Percentiles rank a stretch among this genome's conserved stretches.
Evolutionary conservation across 208 protist genomes (phyloP).

Genomic region (Trypanosoma lewisi): DNA sequence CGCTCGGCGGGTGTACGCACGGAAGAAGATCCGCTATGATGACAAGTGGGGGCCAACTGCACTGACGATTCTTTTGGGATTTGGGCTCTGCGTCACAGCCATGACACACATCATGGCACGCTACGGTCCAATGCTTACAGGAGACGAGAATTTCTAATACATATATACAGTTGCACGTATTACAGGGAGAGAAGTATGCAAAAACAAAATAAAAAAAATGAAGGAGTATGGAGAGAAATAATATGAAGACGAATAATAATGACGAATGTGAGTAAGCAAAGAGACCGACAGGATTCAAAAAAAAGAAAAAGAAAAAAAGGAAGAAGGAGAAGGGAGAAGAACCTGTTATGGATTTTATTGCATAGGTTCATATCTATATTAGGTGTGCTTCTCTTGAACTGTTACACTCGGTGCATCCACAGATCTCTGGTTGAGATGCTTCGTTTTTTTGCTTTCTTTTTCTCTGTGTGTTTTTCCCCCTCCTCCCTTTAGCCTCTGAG

Average conservation of each 20-base stretch:
- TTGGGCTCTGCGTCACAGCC: constrained; percentile 40
- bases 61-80: constrained; percentile 64
- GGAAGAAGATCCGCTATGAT: constrained; percentile 86
- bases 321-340: neutral
- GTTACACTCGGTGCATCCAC: no score
- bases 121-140: constrained; percentile 85
- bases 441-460: no score
- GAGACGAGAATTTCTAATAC: constrained; percentile 62
- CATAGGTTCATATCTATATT: no score
- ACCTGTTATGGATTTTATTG: no score
- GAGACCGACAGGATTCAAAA: neutral
- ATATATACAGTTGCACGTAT: neutral
- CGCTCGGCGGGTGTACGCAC: constrained; percentile 74
- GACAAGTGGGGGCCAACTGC: constrained; percentile 56
- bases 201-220: neutral
- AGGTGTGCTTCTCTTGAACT: no score
- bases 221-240: no score
- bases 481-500: no score
- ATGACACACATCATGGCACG: constrained; percentile 60
- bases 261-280: neutral
- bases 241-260: no score
- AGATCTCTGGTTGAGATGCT: no score
- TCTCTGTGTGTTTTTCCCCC: no score
- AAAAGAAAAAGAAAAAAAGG: neutral
- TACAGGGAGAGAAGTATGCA: no score